Evolutionary conservation across 2,329 filamentous ascomycete genomes (phyloP), one percentile per base, ranked within the genome.

Genomic region (Phaeomoniella chlamydospora): DNA sequence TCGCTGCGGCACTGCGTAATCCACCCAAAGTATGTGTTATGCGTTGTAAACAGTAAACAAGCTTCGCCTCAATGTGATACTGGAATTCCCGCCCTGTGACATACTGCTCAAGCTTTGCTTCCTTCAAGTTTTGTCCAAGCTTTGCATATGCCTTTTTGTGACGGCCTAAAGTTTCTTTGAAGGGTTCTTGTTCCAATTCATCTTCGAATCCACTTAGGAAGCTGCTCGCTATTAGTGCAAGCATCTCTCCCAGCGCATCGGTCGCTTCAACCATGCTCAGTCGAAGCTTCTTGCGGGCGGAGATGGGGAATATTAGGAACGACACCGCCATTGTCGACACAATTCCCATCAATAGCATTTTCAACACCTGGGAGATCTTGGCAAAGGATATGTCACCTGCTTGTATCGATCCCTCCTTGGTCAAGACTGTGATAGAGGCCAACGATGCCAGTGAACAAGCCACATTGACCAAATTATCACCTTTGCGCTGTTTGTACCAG

Each of bases 21-120:
- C 88, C 90, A 54, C 88, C 87, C 44, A 94, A 79, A 44, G 85
- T 86, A 53, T 94, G 87, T 3, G 84, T 78, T 17, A 96, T 68
- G 33, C 74, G 77, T 53, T 93, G 84, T 49, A 96, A 73, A 45
- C 83, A 88, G 49, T 84, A 80, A 31, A 88, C 80, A 3, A 96
- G 69, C 15, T 72, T 76, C 44, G 79, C 78, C 49, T 94, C 83
- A 3, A 92, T 68, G 26, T 70, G 68, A 53, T 92, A 92, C 42
- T 88, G 71, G 37, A 70, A 70, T 53, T 94, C 87, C 2, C 74
- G 77, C 2, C 88, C 88, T 3, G 85, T 56, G 2, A 87, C 62
- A 49, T 83, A 94, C 50, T 94, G 83, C 55, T 96, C 88, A 39
- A 84, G 78, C 52, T 88, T 93, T 11, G 87, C 81, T 55, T 96